Evolutionary conservation across 768 basidiomycete genomes (phyloP).

Genomic region (Naematelia aurantialba): DNA sequence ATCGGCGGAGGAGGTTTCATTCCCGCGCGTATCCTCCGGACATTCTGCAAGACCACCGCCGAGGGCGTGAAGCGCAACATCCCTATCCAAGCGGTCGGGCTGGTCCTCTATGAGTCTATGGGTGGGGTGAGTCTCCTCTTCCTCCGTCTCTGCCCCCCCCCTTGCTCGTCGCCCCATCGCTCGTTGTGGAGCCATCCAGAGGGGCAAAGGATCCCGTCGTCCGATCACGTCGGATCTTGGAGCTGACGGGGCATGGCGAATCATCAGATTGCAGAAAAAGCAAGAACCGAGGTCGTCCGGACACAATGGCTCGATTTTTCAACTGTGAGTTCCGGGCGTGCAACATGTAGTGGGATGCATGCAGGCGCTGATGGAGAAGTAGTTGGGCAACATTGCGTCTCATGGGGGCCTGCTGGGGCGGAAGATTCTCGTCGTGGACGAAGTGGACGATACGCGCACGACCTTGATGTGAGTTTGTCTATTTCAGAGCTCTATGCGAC

Average conservation of each 20-base stretch:
- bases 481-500: conserved; percentile 7
- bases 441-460: conserved; percentile 57
- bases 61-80: conserved; percentile 62
- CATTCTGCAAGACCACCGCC: conserved; percentile 69
- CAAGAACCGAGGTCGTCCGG: conserved; percentile 67
- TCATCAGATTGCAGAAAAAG: conserved; percentile 40
- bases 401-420: conserved; percentile 66
- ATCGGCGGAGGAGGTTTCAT: conserved; percentile 72
- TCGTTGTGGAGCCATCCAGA: neutral
- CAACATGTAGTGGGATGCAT: neutral
- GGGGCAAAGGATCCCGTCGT: neutral
- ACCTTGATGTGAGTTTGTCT: conserved; percentile 72
- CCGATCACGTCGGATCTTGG: neutral
- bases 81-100: conserved; percentile 91
- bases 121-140: conserved; percentile 59
- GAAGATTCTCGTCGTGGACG: conserved; percentile 70
- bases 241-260: neutral
- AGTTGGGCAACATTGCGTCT: conserved; percentile 43
- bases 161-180: neutral
- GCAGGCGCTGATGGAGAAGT: conserved; percentile 24
- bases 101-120: conserved; percentile 89
- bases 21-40: conserved; percentile 80
- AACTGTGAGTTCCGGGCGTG: conserved; percentile 39
- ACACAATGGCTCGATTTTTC: conserved; percentile 82
- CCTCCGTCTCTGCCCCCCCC: neutral